Percentiles rank a stretch among this genome's conserved stretches.
These are phyloP conservation scores for Xylariales sp. DNA, from an alignment of 2,329 filamentous ascomycete genomes.

Conservation along the genomic window DNA sequence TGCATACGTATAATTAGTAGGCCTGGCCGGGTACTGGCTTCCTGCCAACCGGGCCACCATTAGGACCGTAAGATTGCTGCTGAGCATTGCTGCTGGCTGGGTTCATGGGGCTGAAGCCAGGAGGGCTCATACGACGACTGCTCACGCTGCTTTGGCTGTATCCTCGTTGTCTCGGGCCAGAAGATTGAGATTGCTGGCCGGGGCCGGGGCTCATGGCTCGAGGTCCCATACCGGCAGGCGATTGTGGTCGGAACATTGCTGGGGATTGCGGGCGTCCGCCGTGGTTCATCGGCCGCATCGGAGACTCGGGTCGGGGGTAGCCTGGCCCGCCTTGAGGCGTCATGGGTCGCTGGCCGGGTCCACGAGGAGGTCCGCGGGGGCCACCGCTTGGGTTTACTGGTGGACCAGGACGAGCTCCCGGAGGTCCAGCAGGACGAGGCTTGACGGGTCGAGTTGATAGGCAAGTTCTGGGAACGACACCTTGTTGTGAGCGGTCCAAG, in stretches of 20 bases:
- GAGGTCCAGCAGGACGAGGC: conserved; percentile 59
- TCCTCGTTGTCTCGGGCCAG: conserved; percentile 32
- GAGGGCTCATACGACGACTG: conserved; percentile 32
- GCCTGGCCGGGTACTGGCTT: conserved; percentile 56
- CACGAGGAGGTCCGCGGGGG: conserved; percentile 21
- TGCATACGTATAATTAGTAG: too few relatives aligned
- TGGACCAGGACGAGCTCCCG: conserved; percentile 40
- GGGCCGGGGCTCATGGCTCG: conserved; percentile 26
- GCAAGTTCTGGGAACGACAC: conserved; percentile 90
- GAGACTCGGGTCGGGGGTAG: conserved; percentile 28
- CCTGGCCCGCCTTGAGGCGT: conserved; percentile 31
- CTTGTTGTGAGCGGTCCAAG: conserved; percentile 86
- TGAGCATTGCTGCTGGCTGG: conserved; percentile 25
- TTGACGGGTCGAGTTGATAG: conserved; percentile 89
- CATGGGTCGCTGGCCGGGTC: conserved; percentile 32
- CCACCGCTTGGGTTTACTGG: conserved; percentile 43
- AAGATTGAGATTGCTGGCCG: conserved; percentile 45
- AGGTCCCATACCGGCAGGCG: conserved; percentile 20
- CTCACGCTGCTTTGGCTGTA: conserved; percentile 37
- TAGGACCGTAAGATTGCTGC: conserved; percentile 25
- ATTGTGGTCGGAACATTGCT: conserved; percentile 22
- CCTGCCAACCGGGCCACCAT: conserved; percentile 40
- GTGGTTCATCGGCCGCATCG: conserved; percentile 24
- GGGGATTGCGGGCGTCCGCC: conserved; percentile 23
- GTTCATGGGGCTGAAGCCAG: conserved; percentile 44